Evolutionary conservation across 2,329 filamentous ascomycete species (phyloP).

Genomic region (Colletotrichum brevisporum): DNA sequence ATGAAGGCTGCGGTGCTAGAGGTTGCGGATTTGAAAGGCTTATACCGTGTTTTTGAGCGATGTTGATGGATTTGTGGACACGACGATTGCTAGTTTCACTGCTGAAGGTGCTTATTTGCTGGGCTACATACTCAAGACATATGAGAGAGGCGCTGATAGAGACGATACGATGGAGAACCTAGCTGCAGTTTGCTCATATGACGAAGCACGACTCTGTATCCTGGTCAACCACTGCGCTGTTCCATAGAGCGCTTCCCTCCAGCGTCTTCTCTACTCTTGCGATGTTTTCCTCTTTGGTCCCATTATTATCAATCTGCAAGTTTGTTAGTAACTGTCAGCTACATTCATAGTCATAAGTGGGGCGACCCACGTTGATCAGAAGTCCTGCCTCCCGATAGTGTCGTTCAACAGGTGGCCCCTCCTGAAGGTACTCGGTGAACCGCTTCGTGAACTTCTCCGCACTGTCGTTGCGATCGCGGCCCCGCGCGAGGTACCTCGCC

Average conservation of each 20-base stretch:
- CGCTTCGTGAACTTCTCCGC: neutral
- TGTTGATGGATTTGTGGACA: constrained; percentile 72
- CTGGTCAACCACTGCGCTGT: neutral
- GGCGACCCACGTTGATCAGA: neutral
- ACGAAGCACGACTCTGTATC: constrained; percentile 2
- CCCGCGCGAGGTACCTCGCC: constrained; percentile 6
- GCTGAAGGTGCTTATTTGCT: neutral
- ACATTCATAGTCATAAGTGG: neutral
- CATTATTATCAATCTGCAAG: constrained; percentile 10
- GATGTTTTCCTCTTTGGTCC: constrained; percentile 19
- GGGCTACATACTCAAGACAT: neutral
- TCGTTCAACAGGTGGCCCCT: constrained; percentile 14
- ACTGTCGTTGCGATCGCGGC: constrained; percentile 16
- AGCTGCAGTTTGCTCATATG: neutral
- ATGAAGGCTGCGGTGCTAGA: constrained; percentile 84
- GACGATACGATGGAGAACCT: neutral
- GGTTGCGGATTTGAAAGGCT: constrained; percentile 89
- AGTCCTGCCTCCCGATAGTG: constrained; percentile 13
- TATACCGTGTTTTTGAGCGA: constrained; percentile 95
- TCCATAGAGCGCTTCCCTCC: neutral
- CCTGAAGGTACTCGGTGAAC: neutral
- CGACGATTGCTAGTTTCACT: neutral
- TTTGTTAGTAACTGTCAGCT: neutral
- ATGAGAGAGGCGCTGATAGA: neutral
- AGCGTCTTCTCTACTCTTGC: constrained; percentile 1